Percentiles rank a stretch among this genome's conserved stretches.
Conservation (phyloP, 352 stramenopile genomes). For the Phytophthora pini region DNA sequence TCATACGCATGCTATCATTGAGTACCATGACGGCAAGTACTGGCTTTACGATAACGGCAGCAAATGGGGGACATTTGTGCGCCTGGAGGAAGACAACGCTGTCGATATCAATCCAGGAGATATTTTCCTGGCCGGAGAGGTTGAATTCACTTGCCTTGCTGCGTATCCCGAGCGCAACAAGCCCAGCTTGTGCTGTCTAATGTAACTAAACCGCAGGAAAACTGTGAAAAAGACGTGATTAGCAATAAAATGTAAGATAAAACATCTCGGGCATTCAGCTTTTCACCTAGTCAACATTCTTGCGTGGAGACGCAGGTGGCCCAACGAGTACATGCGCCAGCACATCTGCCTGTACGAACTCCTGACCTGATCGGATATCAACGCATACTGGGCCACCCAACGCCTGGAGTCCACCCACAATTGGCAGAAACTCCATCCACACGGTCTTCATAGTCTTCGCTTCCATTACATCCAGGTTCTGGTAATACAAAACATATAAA, state of each 20-base stretch:
- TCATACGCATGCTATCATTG: constrained; percentile 63
- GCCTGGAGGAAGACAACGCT: constrained; percentile 70
- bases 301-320: constrained; percentile 18
- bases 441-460: constrained; percentile 50
- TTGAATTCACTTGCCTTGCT: constrained; percentile 80
- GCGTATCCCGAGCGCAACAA: constrained; percentile 70
- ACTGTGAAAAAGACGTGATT: constrained; percentile 3
- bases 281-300: constrained; percentile 28
- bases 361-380: constrained; percentile 66
- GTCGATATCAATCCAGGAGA: constrained; percentile 73
- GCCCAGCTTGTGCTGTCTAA: constrained; percentile 59
- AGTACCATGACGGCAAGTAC: constrained; percentile 74
- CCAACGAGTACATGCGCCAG: constrained; percentile 67
- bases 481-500: background rate
- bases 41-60: constrained; percentile 78
- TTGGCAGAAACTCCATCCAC: constrained; percentile 70
- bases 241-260: constrained; percentile 12
- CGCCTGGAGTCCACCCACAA: constrained; percentile 69
- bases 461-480: constrained; percentile 77
- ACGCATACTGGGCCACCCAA: constrained; percentile 71
- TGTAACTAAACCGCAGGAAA: constrained; percentile 28
- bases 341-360: constrained; percentile 55
- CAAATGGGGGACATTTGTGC: constrained; percentile 79
- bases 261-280: background rate
- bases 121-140: constrained; percentile 71